Base-by-base conservation (phyloP, 2,329 filamentous ascomycete genomes). In the Fusarium subtropicale region DNA sequence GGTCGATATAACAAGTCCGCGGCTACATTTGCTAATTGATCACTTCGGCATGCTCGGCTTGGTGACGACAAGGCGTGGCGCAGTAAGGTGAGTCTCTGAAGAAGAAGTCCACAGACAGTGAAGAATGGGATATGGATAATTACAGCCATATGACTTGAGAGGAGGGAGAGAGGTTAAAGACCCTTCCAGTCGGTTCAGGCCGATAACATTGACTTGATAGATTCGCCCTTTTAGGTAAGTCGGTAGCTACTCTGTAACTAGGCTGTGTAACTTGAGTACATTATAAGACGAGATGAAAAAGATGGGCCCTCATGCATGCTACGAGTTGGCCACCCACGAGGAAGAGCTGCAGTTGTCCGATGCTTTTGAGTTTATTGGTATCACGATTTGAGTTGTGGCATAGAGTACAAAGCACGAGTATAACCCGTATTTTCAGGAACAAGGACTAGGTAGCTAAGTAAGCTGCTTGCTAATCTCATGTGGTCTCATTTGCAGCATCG, bases 271-370 rank as follows among this genome's bases (percentile, higher is more conserved):
- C 60, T 39, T 20, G n/a, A 44, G 20, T 34, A 64, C 41, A 41
- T 22, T 39, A 51, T 64, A 45, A 41, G n/a, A 64, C 52, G 44
- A 58, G 51, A 45, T 39, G 33, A 46, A 64, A 64, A 64, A 22
- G 38, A 64, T 50, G 41, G 41, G 41, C 26, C 16, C 22, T 11
- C 42, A 31, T 70, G 48, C 42, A 50, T 61, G n/a, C 33, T 41
- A 48, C 50, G 66, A 56, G 52, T 41, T 18, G 45, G 30, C 48
- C 56, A 54, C 44, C 45, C 56, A 54, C 44, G 50, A 66, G 42
- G 41, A 51, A 54, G n/a, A 66, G n/a, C 56, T 58, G 66, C 36
- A 47, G 30, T 36, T 47, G 56, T 26, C 60, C 34, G 34, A 28
- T 55, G 42, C 33, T 24, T 46, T 54, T 50, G 22, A 54, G 34